Evolutionary conservation across 1,284 basidiomycete species (phyloP).

Genomic region (Cryptococcus wingfieldii): DNA sequence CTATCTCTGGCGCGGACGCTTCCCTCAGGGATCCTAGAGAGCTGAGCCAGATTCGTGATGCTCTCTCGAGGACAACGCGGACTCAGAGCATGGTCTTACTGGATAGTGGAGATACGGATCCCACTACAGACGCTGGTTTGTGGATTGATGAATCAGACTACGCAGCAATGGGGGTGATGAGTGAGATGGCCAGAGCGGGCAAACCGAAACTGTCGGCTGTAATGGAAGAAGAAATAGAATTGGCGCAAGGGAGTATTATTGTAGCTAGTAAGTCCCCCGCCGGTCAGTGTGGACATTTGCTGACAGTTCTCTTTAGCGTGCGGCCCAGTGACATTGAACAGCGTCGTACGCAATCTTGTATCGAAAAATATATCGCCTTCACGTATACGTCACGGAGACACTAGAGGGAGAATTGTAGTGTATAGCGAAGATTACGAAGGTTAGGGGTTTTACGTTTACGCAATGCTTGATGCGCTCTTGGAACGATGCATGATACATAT

Average conservation of each 20-base stretch:
- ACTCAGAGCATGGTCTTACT: conserved; percentile 44
- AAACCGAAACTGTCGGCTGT: conserved; percentile 68
- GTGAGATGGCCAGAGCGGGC: conserved; percentile 67
- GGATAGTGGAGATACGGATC: conserved; percentile 17
- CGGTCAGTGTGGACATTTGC: background rate
- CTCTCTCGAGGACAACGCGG: conserved; percentile 21
- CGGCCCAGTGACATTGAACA: conserved; percentile 68
- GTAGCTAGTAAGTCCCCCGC: conserved; percentile 60
- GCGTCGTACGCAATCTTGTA: conserved; percentile 64
- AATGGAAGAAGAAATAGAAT: conserved; percentile 62
- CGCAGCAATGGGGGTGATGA: conserved; percentile 61
- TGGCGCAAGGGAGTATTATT: conserved; percentile 57
- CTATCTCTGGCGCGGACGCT: conserved; percentile 20
- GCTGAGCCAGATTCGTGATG: conserved; percentile 18
- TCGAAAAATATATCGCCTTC: conserved; percentile 60
- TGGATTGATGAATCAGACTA: conserved; percentile 66
- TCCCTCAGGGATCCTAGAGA: background rate
- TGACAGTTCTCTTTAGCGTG: conserved; percentile 55
- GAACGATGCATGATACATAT: background rate
- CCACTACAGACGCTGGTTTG: conserved; percentile 38
- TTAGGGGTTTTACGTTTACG: background rate
- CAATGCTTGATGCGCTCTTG: background rate
- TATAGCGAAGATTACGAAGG: conserved; percentile 64
- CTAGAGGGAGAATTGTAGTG: conserved; percentile 59
- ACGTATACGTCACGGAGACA: conserved; percentile 59